A percentile compares a stretch with the other conserved stretches of the same genome.
phyloP scores from a whole-genome alignment of 345 rosid species.

The Dipteronia sinensis region DNA sequence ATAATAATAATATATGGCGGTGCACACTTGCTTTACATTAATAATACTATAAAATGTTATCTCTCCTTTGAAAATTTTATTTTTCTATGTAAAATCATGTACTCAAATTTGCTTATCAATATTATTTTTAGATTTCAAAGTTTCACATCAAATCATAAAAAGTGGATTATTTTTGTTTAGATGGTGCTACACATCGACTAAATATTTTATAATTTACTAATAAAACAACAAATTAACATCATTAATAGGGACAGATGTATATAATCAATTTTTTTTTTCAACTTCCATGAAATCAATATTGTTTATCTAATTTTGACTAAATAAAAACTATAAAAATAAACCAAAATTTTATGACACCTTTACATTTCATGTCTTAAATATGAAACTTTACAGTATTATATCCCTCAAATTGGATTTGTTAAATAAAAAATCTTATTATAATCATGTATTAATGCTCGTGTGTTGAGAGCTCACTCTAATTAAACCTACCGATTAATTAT shows the following conservation, averaged over 20 bases:
- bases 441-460: neutral
- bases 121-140: no score
- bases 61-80: no score
- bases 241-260: neutral
- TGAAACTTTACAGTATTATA: slow-evolving; percentile 4
- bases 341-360: neutral
- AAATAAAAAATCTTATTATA: neutral
- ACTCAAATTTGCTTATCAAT: no score
- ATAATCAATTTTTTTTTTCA: neutral
- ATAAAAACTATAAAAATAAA: no score
- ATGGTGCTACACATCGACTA: neutral
- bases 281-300: no score
- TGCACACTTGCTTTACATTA: neutral
- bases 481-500: neutral
- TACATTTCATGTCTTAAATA: neutral
- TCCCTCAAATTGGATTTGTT: neutral
- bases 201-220: neutral
- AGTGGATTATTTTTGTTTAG: neutral
- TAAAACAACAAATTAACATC: neutral
- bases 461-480: neutral
- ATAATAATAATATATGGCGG: neutral
- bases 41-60: no score
- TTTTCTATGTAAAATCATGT: no score
- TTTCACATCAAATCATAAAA: no score
- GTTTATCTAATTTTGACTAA: no score